Percentiles rank a stretch among this genome's conserved stretches.
These are phyloP conservation scores for Berkeleyomyces basicola DNA, from an alignment of 2,329 filamentous ascomycete species.

Conservation along the genomic window DNA sequence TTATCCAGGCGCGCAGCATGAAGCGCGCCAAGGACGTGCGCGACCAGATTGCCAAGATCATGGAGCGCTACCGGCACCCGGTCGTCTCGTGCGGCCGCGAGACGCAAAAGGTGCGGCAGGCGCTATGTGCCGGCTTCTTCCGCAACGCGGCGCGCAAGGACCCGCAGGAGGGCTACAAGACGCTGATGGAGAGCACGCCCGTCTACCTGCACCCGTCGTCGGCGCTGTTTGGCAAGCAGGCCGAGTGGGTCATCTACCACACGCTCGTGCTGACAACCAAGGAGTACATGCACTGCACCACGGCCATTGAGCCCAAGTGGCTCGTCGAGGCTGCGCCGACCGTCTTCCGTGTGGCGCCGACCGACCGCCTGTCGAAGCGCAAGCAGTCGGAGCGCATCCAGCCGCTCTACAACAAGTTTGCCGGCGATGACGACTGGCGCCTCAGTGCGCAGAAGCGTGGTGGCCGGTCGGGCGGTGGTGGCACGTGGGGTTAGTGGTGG, in stretches of 20 bases:
- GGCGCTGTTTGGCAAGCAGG: conserved; percentile 84
- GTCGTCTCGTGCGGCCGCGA: conserved; percentile 75
- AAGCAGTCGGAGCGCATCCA: conserved; percentile 91
- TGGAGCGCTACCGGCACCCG: conserved; percentile 74
- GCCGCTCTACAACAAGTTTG: conserved; percentile 85
- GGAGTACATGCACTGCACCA: conserved; percentile 96
- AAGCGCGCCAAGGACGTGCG: conserved; percentile 80
- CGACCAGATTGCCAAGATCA: conserved; percentile 81
- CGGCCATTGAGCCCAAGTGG: conserved; percentile 83
- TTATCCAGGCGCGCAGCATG: conserved; percentile 84
- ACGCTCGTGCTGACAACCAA: conserved; percentile 82
- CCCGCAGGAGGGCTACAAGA: conserved; percentile 94
- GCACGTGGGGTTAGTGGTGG: conserved; percentile 66
- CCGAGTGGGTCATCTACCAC: conserved; percentile 93
- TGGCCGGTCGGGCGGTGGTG: conserved; percentile 65
- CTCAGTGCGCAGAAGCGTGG: conserved; percentile 73
- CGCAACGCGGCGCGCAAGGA: conserved; percentile 89
- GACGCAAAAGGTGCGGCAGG: conserved; percentile 73
- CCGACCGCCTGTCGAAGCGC: conserved; percentile 71
- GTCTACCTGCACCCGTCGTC: conserved; percentile 90
- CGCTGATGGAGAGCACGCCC: conserved; percentile 82
- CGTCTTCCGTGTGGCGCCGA: conserved; percentile 93
- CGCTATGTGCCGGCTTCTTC: conserved; percentile 89
- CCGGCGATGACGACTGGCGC: conserved; percentile 87
- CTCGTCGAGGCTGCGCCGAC: conserved; percentile 93